phyloP scores from a whole-genome alignment of 768 basidiomycete species.

The Tylopilus felleus region DNA sequence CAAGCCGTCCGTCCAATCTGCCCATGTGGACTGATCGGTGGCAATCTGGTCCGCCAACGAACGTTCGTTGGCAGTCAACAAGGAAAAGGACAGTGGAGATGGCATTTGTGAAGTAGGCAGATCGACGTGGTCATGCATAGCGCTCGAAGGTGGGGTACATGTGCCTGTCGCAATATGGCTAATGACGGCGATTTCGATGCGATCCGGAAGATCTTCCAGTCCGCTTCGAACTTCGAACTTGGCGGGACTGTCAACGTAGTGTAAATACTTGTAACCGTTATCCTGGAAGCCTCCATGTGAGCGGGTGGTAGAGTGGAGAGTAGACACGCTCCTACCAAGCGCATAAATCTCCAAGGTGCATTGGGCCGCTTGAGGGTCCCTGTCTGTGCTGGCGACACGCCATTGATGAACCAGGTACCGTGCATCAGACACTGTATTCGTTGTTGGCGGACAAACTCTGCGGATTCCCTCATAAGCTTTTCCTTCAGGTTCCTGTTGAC shows the following conservation, averaged over 20 bases:
- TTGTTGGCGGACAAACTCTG: slow-evolving; percentile 85
- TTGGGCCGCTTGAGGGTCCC: slow-evolving; percentile 49
- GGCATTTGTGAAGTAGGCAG: slow-evolving; percentile 53
- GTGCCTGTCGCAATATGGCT: slow-evolving; percentile 77
- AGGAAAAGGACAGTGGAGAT: slow-evolving; percentile 73
- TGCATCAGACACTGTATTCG: slow-evolving; percentile 83
- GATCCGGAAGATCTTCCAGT: slow-evolving; percentile 83
- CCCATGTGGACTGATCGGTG: slow-evolving; percentile 74
- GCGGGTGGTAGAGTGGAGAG: background rate
- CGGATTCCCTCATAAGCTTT: slow-evolving; percentile 86
- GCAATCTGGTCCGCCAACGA: slow-evolving; percentile 78
- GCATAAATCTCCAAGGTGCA: slow-evolving; percentile 82
- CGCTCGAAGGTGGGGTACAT: slow-evolving; percentile 64
- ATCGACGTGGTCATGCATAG: slow-evolving; percentile 58
- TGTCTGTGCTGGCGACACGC: slow-evolving; percentile 48
- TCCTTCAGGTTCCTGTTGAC: slow-evolving; percentile 70
- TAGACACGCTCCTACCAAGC: slow-evolving; percentile 53
- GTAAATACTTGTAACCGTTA: slow-evolving; percentile 72
- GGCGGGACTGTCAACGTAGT: slow-evolving; percentile 77
- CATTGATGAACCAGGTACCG: slow-evolving; percentile 92
- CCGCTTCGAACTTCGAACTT: slow-evolving; percentile 80
- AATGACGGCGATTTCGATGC: slow-evolving; percentile 77
- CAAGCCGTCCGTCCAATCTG: slow-evolving; percentile 93
- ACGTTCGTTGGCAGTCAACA: slow-evolving; percentile 66
- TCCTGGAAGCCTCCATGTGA: slow-evolving; percentile 47